Conservation (phyloP, 768 basidiomycete species). For the Amanita phalloides region DNA sequence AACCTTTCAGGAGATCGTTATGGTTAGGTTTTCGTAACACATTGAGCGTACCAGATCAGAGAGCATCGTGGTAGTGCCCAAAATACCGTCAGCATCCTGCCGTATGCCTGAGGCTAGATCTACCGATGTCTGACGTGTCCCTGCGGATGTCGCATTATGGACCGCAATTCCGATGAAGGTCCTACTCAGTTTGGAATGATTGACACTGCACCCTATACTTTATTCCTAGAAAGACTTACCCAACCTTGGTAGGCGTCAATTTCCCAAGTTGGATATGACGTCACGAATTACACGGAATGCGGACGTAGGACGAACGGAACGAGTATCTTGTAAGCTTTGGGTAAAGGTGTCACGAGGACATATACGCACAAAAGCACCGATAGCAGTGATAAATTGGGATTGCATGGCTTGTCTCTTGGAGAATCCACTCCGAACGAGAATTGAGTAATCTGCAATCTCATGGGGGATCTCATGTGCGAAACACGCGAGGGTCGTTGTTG, state of each 20-base stretch:
- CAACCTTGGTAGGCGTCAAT: slow-evolving; percentile 22
- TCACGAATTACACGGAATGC: slow-evolving; percentile 6
- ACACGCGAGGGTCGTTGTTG: slow-evolving; percentile 90
- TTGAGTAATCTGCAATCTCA: slow-evolving; percentile 97
- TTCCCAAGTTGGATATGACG: not conserved
- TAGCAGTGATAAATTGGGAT: slow-evolving; percentile 84
- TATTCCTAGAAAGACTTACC: slow-evolving; percentile 17
- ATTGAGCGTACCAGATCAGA: slow-evolving; percentile 65
- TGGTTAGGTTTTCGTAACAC: slow-evolving; percentile 6
- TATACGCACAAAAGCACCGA: slow-evolving; percentile 79
- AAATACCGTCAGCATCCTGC: slow-evolving; percentile 63
- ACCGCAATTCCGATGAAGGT: slow-evolving; percentile 86
- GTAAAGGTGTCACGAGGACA: slow-evolving; percentile 6
- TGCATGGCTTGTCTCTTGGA: slow-evolving; percentile 90
- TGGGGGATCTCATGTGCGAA: slow-evolving; percentile 95
- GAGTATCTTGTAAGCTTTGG: not conserved
- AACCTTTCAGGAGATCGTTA: slow-evolving; percentile 36
- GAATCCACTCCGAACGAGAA: slow-evolving; percentile 81
- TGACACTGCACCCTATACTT: not conserved
- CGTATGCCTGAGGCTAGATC: slow-evolving; percentile 73
- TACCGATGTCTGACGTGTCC: slow-evolving; percentile 23
- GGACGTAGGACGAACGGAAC: not conserved
- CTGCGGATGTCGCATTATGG: slow-evolving; percentile 59
- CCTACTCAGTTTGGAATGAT: slow-evolving; percentile 21
- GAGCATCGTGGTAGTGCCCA: slow-evolving; percentile 73